phyloP scores from a whole-genome alignment of 1,139 yeast species.

The Hyphopichia wangnamkhiaoensis region DNA sequence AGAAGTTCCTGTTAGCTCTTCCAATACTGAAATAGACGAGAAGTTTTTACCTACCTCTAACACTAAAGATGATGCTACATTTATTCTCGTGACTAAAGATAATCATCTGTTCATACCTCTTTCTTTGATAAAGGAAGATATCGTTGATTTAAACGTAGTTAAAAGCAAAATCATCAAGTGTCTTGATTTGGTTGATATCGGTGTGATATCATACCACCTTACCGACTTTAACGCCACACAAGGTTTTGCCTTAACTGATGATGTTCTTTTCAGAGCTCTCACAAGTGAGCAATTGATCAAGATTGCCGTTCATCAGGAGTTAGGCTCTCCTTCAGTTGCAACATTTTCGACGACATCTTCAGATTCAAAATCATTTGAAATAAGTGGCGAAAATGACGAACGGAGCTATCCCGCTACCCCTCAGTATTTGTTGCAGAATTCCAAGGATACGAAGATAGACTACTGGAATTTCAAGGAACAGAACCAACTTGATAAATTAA shows the following conservation, averaged over 20 bases:
- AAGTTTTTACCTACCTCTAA: constrained; percentile 28
- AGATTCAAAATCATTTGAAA: constrained; percentile 50
- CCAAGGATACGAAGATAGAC: constrained; percentile 43
- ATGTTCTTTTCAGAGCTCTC: constrained; percentile 33
- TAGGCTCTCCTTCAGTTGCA: constrained; percentile 33
- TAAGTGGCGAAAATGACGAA: constrained; percentile 41
- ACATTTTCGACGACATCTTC: constrained; percentile 47
- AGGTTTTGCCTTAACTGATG: constrained; percentile 63
- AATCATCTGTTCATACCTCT: constrained; percentile 54
- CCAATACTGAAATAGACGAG: constrained; percentile 17
- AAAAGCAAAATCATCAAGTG: constrained; percentile 41
- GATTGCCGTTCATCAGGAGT: constrained; percentile 44
- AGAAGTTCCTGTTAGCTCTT: background rate
- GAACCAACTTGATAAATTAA: constrained; percentile 16
- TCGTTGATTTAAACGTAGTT: constrained; percentile 18
- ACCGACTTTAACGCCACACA: constrained; percentile 69
- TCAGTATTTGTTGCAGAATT: constrained; percentile 51
- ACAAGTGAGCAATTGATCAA: constrained; percentile 40
- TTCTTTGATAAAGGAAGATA: constrained; percentile 20
- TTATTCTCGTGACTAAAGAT: constrained; percentile 61
- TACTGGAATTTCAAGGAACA: constrained; percentile 65
- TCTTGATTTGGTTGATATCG: constrained; percentile 43
- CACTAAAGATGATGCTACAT: constrained; percentile 10
- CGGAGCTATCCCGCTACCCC: constrained; percentile 59
- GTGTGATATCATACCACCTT: constrained; percentile 54